Evolutionary conservation across 2,329 filamentous ascomycete genomes (phyloP), one percentile per base, ranked within the genome.

Genomic region (Davidsoniella neocaledoniae): DNA sequence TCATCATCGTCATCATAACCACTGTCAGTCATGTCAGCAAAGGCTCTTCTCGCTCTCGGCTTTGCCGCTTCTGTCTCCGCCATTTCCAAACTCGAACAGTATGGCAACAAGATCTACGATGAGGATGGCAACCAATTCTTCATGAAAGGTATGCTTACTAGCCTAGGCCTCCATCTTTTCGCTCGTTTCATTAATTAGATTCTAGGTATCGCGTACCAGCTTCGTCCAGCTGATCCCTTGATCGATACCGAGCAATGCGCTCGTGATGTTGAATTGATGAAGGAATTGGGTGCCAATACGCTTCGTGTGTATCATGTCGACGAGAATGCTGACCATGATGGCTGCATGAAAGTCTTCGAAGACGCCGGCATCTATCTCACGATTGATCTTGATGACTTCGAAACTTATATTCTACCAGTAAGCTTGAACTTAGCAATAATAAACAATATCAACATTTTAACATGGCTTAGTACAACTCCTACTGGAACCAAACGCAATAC

Each of bases 241-340:
- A 66, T 84, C 57, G 75, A 91, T 61, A 73, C 74, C 39, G 75
- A 75, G 44, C 87, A 94, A 68, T 93, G 86, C 68, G 64, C 72
- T 57, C 76, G 78, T 56, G 87, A 94, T 66, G 80, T 81, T 40
- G 62, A 68, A 14, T 71, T 88, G 59, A 93, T 94, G 83, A 74
- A 84, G 62, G 76, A 79, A 16, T 69, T 94, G 49, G 86, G 85
- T 54, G 77, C 83, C 61, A 94, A 94, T 62, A 73, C 82, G 26
- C 86, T 94, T 59, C 84, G 87, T 51, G 83, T 91, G 52, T 94
- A 94, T 64, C 86, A 94, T 60, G 85, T 94, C 54, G 81, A 93
- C 58, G 68, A 83, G 2, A 62, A 65, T 2, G 76, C 67, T 29
- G 69, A 90, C 61, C 88, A 94, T 63, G 71, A 75, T 52, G 80